Evolutionary conservation across 2,329 filamentous ascomycete species (phyloP).

Genomic region (Fusarium sterilihyphosum): DNA sequence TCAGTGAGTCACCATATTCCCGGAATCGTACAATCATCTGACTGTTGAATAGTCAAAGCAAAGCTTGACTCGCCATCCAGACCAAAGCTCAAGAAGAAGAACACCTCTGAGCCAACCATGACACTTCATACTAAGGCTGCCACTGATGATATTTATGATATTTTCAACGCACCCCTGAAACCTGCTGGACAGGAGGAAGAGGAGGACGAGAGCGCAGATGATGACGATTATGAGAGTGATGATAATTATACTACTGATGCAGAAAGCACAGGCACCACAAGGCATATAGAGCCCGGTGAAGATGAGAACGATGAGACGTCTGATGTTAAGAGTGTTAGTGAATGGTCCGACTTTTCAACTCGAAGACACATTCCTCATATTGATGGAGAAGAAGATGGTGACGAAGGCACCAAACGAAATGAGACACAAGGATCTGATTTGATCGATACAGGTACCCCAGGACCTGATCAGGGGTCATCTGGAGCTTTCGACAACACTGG

Average conservation of each 20-base stretch:
- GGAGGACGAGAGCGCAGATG: constrained; percentile 59
- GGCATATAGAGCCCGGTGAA: constrained; percentile 66
- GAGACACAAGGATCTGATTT: constrained; percentile 53
- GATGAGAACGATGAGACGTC: constrained; percentile 57
- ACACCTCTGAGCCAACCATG: constrained; percentile 88
- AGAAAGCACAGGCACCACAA: constrained; percentile 84
- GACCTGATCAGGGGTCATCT: constrained; percentile 36
- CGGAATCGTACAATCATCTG: constrained; percentile 29
- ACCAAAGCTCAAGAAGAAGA: constrained; percentile 85
- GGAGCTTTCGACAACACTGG: constrained; percentile 7
- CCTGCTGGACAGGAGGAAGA: constrained; percentile 41
- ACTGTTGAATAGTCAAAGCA: constrained; percentile 76
- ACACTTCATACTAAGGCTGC: constrained; percentile 95
- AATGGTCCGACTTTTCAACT: constrained; percentile 89
- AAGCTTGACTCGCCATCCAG: constrained; percentile 90
- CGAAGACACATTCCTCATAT: constrained; percentile 73
- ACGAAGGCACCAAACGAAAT: constrained; percentile 40
- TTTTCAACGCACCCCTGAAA: constrained; percentile 84
- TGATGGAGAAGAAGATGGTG: constrained; percentile 45
- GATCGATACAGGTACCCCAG: constrained; percentile 49
- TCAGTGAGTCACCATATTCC: constrained; percentile 68
- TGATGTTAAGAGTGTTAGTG: constrained; percentile 74
- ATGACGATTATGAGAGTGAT: constrained; percentile 78
- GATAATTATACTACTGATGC: constrained; percentile 84
- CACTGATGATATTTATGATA: constrained; percentile 96